Evolutionary conservation across 345 rosid genomes (phyloP).

Genomic region (Eutrema heterophyllum): DNA sequence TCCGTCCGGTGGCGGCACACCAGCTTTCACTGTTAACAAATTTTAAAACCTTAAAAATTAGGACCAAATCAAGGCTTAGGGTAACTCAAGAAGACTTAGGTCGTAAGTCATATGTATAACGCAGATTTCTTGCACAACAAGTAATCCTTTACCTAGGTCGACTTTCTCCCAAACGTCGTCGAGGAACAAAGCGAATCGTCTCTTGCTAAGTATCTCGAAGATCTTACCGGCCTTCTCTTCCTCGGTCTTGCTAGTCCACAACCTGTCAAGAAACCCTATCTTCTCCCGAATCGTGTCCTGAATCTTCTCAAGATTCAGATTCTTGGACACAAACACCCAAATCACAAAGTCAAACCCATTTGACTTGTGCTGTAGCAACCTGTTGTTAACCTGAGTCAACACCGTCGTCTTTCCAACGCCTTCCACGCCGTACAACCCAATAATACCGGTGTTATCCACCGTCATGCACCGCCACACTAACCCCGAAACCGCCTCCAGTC

Average conservation of each 20-base stretch:
- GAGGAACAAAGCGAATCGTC: constrained; percentile 33
- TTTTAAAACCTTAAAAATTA: not conserved
- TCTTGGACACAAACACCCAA: constrained; percentile 35
- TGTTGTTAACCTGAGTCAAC: constrained; percentile 36
- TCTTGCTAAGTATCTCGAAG: constrained; percentile 26
- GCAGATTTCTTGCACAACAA: not conserved
- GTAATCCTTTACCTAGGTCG: constrained; percentile 20
- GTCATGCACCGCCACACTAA: constrained; percentile 29
- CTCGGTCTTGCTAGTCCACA: constrained; percentile 27
- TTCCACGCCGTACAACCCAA: constrained; percentile 37
- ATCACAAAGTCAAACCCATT: constrained; percentile 36
- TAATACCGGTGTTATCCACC: constrained; percentile 28
- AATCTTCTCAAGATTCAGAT: constrained; percentile 29
- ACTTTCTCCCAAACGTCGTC: constrained; percentile 39
- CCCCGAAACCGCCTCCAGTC: constrained; percentile 30
- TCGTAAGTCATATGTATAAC: not conserved
- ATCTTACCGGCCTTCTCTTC: constrained; percentile 29
- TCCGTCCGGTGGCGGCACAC: constrained; percentile 27
- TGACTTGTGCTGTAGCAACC: constrained; percentile 12
- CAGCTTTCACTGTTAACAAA: constrained; percentile 11
- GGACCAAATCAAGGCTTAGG: not conserved
- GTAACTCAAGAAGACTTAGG: not conserved
- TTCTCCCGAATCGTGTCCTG: constrained; percentile 33
- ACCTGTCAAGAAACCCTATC: constrained; percentile 31
- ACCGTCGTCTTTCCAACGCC: constrained; percentile 45